Evolutionary conservation across 164 flowering plant species (phyloP).

Genomic region (Magnolia sinica): DNA sequence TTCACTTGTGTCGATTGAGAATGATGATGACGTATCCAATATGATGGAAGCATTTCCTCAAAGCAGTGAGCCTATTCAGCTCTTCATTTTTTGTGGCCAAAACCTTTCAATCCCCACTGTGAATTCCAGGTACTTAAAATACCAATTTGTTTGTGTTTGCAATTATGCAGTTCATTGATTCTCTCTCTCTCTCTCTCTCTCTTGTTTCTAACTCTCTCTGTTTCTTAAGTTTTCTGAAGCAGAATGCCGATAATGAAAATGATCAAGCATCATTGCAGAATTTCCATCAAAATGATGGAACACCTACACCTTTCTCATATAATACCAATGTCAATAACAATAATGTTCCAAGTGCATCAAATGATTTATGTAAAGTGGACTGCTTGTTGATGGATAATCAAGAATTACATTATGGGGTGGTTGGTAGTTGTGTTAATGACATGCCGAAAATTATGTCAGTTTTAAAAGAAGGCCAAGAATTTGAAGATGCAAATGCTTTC

Average conservation of each 20-base stretch:
- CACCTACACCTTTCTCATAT: background rate
- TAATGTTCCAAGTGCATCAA: background rate
- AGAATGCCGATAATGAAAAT: background rate
- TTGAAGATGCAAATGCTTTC: background rate
- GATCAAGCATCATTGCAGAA: background rate
- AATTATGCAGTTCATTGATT: background rate
- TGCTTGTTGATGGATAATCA: too few relatives aligned
- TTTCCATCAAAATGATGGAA: background rate
- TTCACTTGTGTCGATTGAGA: too few relatives aligned
- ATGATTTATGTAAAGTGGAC: background rate
- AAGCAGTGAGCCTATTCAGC: too few relatives aligned
- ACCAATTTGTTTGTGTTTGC: too few relatives aligned
- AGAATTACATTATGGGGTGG: too few relatives aligned
- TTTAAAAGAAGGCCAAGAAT: background rate
- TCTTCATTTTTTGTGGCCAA: too few relatives aligned
- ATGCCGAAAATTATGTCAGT: background rate
- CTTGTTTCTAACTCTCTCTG: background rate
- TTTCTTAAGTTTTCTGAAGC: background rate
- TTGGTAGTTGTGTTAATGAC: background rate
- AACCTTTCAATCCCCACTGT: too few relatives aligned
- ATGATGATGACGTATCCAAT: too few relatives aligned
- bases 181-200: background rate
- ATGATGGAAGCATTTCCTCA: too few relatives aligned
- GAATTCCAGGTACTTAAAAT: too few relatives aligned
- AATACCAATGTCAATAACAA: background rate